phyloP scores from a whole-genome alignment of 139 green algal genomes.

The Pycnococcus provasolii region DNA sequence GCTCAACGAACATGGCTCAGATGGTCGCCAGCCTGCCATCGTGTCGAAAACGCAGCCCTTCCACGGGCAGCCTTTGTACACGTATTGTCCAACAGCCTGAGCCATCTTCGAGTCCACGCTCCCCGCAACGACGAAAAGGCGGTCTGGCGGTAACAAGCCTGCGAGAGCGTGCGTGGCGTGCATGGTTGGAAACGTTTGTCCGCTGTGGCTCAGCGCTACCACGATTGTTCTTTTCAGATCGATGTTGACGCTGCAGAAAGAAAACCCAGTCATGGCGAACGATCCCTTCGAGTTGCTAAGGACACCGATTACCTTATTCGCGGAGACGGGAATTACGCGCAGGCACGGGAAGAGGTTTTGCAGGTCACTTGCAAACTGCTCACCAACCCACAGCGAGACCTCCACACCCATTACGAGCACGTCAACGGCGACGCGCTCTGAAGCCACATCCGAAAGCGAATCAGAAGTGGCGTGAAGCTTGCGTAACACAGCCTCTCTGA shows the following conservation, averaged over 20 bases:
- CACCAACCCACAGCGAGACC: constrained; percentile 26
- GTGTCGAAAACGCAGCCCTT: constrained; percentile 21
- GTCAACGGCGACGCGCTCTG: constrained; percentile 8
- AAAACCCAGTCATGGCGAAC: constrained; percentile 26
- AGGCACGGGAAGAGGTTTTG: constrained; percentile 31
- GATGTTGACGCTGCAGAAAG: constrained; percentile 6
- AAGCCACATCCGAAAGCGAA: not conserved
- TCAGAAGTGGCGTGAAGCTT: not conserved
- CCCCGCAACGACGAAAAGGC: constrained; percentile 23
- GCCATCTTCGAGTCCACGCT: constrained; percentile 28
- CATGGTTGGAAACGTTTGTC: constrained; percentile 32
- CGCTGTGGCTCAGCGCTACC: constrained; percentile 23
- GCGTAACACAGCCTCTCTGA: constrained; percentile 9
- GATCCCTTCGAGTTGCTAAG: constrained; percentile 21
- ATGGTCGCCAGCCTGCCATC: not conserved
- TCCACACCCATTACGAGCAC: constrained; percentile 28
- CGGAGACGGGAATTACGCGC: constrained; percentile 23
- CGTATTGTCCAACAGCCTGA: constrained; percentile 15
- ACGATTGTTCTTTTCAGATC: constrained; percentile 23
- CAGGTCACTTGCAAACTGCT: constrained; percentile 34
- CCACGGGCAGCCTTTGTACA: constrained; percentile 5
- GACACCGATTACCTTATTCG: constrained; percentile 33
- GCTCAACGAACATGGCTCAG: not conserved
- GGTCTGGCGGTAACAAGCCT: constrained; percentile 16
- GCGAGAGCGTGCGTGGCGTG: constrained; percentile 23